Evolutionary conservation across 1,284 basidiomycete genomes (phyloP).

Genomic region (Ganoderma lingzhi): DNA sequence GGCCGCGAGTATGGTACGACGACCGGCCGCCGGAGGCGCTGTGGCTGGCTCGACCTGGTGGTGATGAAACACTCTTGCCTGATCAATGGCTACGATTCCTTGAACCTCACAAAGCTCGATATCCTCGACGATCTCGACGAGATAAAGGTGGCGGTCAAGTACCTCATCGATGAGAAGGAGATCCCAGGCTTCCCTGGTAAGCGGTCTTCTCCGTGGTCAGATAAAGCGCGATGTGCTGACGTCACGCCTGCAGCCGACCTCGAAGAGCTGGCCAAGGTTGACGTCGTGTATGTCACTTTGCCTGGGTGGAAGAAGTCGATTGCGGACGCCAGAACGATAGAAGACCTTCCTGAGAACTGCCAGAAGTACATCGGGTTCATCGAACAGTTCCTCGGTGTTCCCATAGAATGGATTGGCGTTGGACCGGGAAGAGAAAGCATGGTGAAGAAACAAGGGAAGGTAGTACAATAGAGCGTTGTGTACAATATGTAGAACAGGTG

Average conservation of each 20-base stretch:
- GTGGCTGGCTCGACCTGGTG: constrained; percentile 98
- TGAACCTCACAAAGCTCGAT: constrained; percentile 98
- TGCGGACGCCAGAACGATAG: constrained; percentile 68
- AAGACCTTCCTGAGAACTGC: constrained; percentile 88
- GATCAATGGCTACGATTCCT: constrained; percentile 94
- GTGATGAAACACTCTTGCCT: constrained; percentile 93
- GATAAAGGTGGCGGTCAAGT: constrained; percentile 90
- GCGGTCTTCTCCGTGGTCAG: constrained; percentile 32
- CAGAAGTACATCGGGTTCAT: constrained; percentile 91
- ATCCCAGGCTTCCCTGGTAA: constrained; percentile 89
- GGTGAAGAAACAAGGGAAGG: constrained; percentile 52
- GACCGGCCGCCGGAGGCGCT: constrained; percentile 91
- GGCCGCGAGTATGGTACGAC: constrained; percentile 93
- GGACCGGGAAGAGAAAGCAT: constrained; percentile 87
- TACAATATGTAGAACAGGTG: constrained; percentile 24
- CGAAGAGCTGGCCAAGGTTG: constrained; percentile 81
- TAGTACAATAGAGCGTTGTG: constrained; percentile 29
- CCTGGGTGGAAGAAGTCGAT: constrained; percentile 95
- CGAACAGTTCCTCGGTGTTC: constrained; percentile 82
- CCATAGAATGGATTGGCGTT: constrained; percentile 92
- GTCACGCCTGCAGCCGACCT: constrained; percentile 72
- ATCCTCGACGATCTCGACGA: constrained; percentile 88
- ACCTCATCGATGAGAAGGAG: constrained; percentile 82
- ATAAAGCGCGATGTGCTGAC: constrained; percentile 17
- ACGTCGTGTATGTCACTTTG: constrained; percentile 91